Conservation (phyloP, 2,329 filamentous ascomycete species). For the Thielaviopsis euricoi region DNA sequence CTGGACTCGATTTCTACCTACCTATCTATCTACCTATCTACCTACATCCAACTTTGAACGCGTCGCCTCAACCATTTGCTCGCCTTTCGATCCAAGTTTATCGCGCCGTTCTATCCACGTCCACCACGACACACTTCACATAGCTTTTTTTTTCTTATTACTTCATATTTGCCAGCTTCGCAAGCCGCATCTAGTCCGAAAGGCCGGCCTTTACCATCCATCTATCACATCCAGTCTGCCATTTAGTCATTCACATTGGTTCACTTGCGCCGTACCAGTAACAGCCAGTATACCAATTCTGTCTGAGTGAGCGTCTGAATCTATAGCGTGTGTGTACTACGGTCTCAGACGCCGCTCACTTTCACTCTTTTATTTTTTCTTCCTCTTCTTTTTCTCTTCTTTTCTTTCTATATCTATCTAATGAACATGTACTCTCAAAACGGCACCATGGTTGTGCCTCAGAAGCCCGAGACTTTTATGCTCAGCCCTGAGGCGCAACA, state of each 20-base stretch:
- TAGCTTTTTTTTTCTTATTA: not conserved
- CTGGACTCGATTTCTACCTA: slow-evolving; percentile 13
- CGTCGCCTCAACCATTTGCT: not conserved
- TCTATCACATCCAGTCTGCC: not conserved
- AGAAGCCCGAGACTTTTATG: slow-evolving; percentile 98
- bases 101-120: slow-evolving; percentile 4
- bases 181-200: not conserved
- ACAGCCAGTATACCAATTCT: too few species aligned
- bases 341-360: not conserved
- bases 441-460: slow-evolving; percentile 73
- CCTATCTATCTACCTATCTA: not conserved
- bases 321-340: not conserved
- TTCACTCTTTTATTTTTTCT: not conserved
- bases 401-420: not conserved
- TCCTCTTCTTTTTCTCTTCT: slow-evolving; percentile 1
- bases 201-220: slow-evolving; percentile 3
- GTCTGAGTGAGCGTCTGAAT: too few species aligned
- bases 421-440: slow-evolving; percentile 62
- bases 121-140: slow-evolving; percentile 6
- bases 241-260: not conserved
- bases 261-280: not conserved
- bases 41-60: slow-evolving; percentile 6
- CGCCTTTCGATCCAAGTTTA: too few species aligned
- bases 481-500: slow-evolving; percentile 94
- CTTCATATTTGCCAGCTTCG: not conserved